Conservation (phyloP, 345 rosid species). For the Mallotus nudiflorus region DNA sequence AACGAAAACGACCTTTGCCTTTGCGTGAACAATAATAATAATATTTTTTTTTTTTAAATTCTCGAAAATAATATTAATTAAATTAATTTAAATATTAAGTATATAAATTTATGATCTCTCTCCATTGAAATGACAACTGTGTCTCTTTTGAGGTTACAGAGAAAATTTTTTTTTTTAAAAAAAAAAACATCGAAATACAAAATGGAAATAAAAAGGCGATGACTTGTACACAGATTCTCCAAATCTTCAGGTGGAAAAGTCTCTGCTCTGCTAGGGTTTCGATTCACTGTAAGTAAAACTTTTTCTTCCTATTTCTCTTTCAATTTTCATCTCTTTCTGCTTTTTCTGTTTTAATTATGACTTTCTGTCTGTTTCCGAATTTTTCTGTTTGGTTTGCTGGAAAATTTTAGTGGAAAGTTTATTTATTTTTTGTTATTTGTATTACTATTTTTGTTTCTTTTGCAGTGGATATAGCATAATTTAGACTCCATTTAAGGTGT, state of each 20-base stretch:
- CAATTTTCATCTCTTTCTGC: neutral
- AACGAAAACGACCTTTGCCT: conserved; percentile 20
- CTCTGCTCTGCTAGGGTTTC: conserved; percentile 20
- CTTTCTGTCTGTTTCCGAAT: neutral
- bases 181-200: neutral
- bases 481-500: conserved; percentile 9
- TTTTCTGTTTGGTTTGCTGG: conserved; percentile 13
- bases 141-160: conserved; percentile 43
- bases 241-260: conserved; percentile 4
- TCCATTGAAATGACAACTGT: conserved; percentile 22
- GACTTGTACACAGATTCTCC: conserved; percentile 18
- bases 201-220: conserved; percentile 21
- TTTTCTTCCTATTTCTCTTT: neutral
- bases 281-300: conserved; percentile 26
- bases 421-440: neutral
- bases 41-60: too few species aligned
- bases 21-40: neutral
- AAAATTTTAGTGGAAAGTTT: neutral
- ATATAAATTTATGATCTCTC: conserved; percentile 5
- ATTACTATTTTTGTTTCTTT: neutral
- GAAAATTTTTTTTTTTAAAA: neutral
- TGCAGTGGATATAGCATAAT: neutral
- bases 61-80: neutral
- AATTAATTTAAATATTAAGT: neutral
- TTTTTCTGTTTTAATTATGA: conserved; percentile 1